Conservation (phyloP, 805 yeast species). For the Schwanniomyces occidentalis region DNA sequence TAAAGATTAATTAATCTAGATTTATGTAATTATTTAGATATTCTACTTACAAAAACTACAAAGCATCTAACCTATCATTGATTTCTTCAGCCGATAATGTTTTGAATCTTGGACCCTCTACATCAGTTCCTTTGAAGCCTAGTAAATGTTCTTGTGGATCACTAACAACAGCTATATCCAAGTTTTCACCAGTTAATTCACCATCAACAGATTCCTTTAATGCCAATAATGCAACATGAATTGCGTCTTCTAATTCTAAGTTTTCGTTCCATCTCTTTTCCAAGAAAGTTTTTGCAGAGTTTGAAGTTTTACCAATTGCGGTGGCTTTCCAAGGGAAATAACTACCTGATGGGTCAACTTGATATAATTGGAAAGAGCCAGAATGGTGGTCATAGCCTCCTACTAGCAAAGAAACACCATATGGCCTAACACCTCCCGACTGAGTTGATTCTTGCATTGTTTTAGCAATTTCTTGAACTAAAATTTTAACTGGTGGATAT, state of each 20-base stretch:
- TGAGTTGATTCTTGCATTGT: constrained; percentile 99
- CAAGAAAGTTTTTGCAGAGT: constrained; percentile 94
- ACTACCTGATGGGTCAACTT: constrained; percentile 97
- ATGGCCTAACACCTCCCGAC: constrained; percentile 98
- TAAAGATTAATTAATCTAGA: background rate
- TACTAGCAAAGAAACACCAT: constrained; percentile 89
- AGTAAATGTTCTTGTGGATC: constrained; percentile 76
- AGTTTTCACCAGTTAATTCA: constrained; percentile 94
- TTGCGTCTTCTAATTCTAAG: constrained; percentile 95
- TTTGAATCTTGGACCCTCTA: constrained; percentile 87
- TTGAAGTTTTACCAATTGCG: constrained; percentile 95
- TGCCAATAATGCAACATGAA: constrained; percentile 91
- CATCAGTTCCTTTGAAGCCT: constrained; percentile 82
- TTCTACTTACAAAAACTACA: constrained; percentile 38
- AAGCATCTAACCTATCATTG: constrained; percentile 91
- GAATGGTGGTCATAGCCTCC: constrained; percentile 89
- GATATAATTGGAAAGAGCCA: constrained; percentile 75
- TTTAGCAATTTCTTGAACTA: constrained; percentile 93
- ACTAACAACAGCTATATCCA: constrained; percentile 87
- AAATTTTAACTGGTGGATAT: constrained; percentile 92
- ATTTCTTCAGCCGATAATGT: constrained; percentile 87
- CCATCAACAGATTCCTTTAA: constrained; percentile 97
- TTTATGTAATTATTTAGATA: background rate
- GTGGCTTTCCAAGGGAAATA: constrained; percentile 99
- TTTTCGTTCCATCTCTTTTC: constrained; percentile 99